Conservation (phyloP, 2,329 filamentous ascomycete species). For the Verticillium albo-atrum region DNA sequence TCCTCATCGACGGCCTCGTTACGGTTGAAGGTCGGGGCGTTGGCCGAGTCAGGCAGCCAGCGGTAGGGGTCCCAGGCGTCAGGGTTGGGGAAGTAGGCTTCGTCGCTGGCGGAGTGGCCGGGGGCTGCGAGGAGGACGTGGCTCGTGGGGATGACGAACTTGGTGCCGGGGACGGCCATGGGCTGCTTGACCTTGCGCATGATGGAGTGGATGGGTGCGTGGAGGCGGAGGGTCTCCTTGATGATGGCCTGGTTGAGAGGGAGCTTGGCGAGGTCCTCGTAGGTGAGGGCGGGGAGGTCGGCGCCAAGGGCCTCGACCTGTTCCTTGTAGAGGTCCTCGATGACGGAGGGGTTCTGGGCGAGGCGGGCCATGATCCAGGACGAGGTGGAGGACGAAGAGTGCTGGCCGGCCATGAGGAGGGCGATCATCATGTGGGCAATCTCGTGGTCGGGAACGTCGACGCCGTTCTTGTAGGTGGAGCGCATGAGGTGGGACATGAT, state of each 20-base stretch:
- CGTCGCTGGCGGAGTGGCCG: slow-evolving; percentile 70
- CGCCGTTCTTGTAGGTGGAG: slow-evolving; percentile 79
- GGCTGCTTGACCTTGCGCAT: slow-evolving; percentile 88
- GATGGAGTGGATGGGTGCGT: slow-evolving; percentile 93
- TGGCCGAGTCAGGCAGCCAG: slow-evolving; percentile 67
- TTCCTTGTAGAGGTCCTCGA: slow-evolving; percentile 79
- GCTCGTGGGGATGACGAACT: slow-evolving; percentile 73
- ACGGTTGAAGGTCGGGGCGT: slow-evolving; percentile 42
- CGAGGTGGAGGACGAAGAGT: slow-evolving; percentile 79
- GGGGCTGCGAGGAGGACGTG: slow-evolving; percentile 83
- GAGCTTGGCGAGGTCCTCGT: slow-evolving; percentile 73
- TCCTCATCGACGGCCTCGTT: slow-evolving; percentile 56
- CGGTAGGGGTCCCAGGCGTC: slow-evolving; percentile 84
- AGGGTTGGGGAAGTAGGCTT: slow-evolving; percentile 76
- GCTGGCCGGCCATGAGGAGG: slow-evolving; percentile 86
- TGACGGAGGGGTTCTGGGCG: slow-evolving; percentile 69
- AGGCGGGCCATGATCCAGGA: slow-evolving; percentile 83
- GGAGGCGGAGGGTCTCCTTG: slow-evolving; percentile 86
- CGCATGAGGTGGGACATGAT: slow-evolving; percentile 92
- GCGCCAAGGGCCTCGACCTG: slow-evolving; percentile 70
- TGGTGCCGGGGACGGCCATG: slow-evolving; percentile 77
- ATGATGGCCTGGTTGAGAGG: slow-evolving; percentile 79
- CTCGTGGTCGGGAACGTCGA: slow-evolving; percentile 73
- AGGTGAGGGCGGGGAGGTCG: slow-evolving; percentile 69
- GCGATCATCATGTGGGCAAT: slow-evolving; percentile 94